Evolutionary conservation across 306 rosid species (phyloP), one percentile per base, ranked within the genome.

Genomic region (Lupinus albus): DNA sequence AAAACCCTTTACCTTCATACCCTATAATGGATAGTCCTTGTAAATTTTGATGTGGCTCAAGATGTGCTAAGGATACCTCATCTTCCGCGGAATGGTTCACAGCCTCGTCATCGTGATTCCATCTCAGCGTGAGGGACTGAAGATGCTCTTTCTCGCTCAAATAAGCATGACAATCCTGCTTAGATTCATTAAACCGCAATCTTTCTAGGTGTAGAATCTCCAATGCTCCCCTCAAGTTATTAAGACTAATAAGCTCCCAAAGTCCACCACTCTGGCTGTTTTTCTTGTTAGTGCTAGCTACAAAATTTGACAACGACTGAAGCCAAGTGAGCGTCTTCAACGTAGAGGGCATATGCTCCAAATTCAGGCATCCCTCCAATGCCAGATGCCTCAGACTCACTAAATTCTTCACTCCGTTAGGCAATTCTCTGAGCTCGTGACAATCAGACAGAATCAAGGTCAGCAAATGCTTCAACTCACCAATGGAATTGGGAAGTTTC

Each of bases 121-220:
- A 63, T 13, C 53, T 25, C 13, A 63, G 16, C 2, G 4, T 6
- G 42, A 63, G 68, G 55, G 21, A 5, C 6, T 45, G 1, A 21
- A 63, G 68, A 25, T 63, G 68, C 4, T 25, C 8, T 13, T 63
- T 63, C 41, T n/a, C 13, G 45, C 9, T 63, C 14, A 63, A 13
- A 25, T 25, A 63, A 38, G 41, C 17, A 63, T 0, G 7, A 1
- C 20, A 10, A 39, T 39, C 45, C 4, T 39, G 11, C 4, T 11
- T 8, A 1, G 53, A 6, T 42, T 2, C 21, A 30, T 45, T 45
- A 1, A 45, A 25, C 13, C 25, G 47, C 42, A 63, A 8, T 21
- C 21, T 13, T 17, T 45, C 55, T 2, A 45, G 10, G 42, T 25
- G 55, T 45, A 49, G 47, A 45, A 63, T 63, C 54, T 63, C 25